Evolutionary conservation across 2,329 filamentous ascomycete genomes (phyloP).

Genomic region (Nannizzia gypsea): DNA sequence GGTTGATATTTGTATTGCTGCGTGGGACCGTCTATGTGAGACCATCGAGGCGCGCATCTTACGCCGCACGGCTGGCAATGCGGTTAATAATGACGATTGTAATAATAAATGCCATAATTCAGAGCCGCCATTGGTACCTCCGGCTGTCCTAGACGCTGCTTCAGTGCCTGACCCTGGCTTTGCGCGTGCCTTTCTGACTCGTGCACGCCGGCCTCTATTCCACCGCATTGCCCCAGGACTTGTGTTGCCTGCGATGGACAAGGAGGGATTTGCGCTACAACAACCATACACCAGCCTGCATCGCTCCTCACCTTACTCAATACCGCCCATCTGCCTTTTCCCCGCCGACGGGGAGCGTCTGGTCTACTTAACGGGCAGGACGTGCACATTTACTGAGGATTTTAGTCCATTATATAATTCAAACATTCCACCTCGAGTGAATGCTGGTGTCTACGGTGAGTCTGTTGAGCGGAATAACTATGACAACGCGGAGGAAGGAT

Average conservation of each 20-base stretch:
- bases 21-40: conserved; percentile 1
- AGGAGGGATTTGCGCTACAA: background rate
- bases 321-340: background rate
- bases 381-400: background rate
- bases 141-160: background rate
- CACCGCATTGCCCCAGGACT: conserved; percentile 1
- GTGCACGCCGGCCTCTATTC: conserved; percentile 1
- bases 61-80: background rate
- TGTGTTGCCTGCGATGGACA: background rate
- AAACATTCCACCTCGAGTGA: conserved; percentile 1
- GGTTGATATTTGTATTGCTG: conserved; percentile 5
- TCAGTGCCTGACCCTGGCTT: background rate
- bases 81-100: background rate
- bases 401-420: background rate
- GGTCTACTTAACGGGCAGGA: background rate
- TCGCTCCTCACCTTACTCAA: background rate
- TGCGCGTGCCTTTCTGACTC: conserved; percentile 4
- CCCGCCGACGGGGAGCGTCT: background rate
- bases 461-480: background rate
- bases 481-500: conserved; percentile 4
- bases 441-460: conserved; percentile 4
- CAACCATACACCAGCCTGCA: conserved; percentile 2
- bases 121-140: background rate
- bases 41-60: conserved; percentile 1
- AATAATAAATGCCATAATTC: background rate